phyloP scores from a whole-genome alignment of 345 rosid genomes.

The Boechera retrofracta region DNA sequence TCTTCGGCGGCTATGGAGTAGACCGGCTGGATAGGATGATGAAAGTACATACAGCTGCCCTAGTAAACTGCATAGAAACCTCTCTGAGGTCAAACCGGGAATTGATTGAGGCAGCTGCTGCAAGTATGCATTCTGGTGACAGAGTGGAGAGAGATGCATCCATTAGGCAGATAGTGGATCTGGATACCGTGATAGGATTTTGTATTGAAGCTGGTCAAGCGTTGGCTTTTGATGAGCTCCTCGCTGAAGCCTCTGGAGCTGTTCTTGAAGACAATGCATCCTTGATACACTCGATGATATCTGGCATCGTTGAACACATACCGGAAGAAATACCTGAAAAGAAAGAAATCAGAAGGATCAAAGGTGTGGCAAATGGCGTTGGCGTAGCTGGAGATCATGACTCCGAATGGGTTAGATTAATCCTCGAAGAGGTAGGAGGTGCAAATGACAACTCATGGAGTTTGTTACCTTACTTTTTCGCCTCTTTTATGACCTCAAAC shows the following conservation, averaged over 20 bases:
- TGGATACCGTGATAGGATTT: conserved; percentile 92
- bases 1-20: conserved; percentile 96
- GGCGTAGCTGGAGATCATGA: conserved; percentile 76
- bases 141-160: conserved; percentile 81
- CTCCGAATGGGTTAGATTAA: conserved; percentile 94
- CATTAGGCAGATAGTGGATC: conserved; percentile 84
- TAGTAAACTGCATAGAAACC: conserved; percentile 93
- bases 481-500: conserved; percentile 84
- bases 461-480: conserved; percentile 88
- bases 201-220: conserved; percentile 99
- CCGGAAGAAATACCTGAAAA: conserved; percentile 89
- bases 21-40: conserved; percentile 90
- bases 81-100: conserved; percentile 89
- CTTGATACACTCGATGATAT: conserved; percentile 76
- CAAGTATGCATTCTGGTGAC: conserved; percentile 96
- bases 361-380: conserved; percentile 71
- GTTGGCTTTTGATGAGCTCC: conserved; percentile 86
- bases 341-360: conserved; percentile 83
- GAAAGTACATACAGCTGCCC: conserved; percentile 95
- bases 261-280: conserved; percentile 92
- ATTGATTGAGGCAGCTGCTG: conserved; percentile 82
- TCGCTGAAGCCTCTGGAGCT: conserved; percentile 90
- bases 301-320: conserved; percentile 77
- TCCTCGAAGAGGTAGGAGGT: conserved; percentile 90
- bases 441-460: conserved; percentile 95